phyloP scores from a whole-genome alignment of 495 filamentous ascomycete genomes.

The Amniculicola lignicola region DNA sequence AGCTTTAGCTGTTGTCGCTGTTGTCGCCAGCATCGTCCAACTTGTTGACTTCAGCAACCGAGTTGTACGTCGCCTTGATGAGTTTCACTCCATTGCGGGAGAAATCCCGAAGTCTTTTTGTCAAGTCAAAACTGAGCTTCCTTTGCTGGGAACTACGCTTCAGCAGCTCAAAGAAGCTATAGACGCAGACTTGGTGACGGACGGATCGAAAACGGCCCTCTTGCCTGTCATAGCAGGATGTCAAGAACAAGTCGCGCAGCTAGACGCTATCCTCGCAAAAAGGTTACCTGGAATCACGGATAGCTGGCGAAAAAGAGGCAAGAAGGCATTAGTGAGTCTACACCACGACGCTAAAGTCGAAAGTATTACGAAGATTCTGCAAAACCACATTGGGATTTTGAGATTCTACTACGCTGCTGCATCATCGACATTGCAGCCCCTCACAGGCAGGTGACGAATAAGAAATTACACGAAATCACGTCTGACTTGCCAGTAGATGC shows the following conservation, averaged over 20 bases:
- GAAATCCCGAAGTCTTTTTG: slow-evolving; percentile 17
- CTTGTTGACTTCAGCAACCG: slow-evolving; percentile 22
- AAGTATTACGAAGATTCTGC: too few relatives aligned
- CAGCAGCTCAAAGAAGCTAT: not conserved
- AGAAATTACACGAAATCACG: too few relatives aligned
- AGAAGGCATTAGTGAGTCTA: too few relatives aligned
- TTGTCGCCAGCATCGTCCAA: slow-evolving; percentile 23
- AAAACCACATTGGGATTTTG: too few relatives aligned
- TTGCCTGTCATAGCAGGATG: not conserved
- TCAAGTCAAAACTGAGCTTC: too few relatives aligned
- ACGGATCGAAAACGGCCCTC: not conserved
- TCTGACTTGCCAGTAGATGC: too few relatives aligned
- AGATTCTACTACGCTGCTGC: too few relatives aligned
- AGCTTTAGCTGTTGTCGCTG: slow-evolving; percentile 18
- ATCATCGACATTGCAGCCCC: too few relatives aligned
- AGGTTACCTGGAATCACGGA: not conserved
- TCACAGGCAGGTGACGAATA: too few relatives aligned
- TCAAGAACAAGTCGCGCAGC: not conserved
- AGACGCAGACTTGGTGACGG: not conserved
- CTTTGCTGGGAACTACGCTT: too few relatives aligned
- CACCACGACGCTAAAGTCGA: too few relatives aligned
- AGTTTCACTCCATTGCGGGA: slow-evolving; percentile 9
- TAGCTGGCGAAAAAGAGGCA: too few relatives aligned
- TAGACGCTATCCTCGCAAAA: not conserved
- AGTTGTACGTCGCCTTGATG: slow-evolving; percentile 17